Base-by-base conservation (phyloP, 2,329 filamentous ascomycete genomes). In the Aureobasidium vineae region DNA sequence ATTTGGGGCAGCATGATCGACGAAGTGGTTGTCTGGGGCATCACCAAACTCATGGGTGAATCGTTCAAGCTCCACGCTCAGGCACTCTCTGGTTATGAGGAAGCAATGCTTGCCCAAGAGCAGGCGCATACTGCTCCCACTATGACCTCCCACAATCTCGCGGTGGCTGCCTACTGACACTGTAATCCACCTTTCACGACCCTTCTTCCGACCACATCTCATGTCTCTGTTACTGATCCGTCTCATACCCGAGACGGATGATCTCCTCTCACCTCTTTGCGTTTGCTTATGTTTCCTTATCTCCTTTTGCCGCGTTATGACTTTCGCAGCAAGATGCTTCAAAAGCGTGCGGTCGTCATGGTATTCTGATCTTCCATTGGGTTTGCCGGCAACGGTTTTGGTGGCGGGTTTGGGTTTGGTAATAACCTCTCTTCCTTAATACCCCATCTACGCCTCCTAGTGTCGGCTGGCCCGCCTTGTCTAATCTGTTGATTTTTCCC, bases 1-100 rank as follows among this genome's bases (percentile, higher is more conserved):
- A 87, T 98, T 53, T 99, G 95, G 95, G 95, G 94, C 73, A 94
- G 92, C 70, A 97, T 98, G 90, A 88, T 98, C 70, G 95, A 98
- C 76, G 95, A 97, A 80, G 95, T 98, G 70, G 94, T 98, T 72
- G 95, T 99, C 68, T 98, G 95, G 95, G 95, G 95, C 67, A 94
- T 96, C 76, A 94, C 91, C 73, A 92, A 96, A 76, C 87, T 98
- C 60, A 97, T 98, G 90, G 95, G 95, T 74, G 95, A 98, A 80
- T 93, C 95, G 63, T 98, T 99, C 85, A 95, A 96, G 76, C 87
- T 97, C 67, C 94, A 98, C 80, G 91, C 93, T 43, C 93, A 98
- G 81, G 93, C 95, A 71, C 88, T 99, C 40, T 87, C 94, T 71
- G 93, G 94, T 77, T 98, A 97, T 75, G 92, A 97, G 76, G 94